Conservation (phyloP, 257 asterid species). For the Henckelia pumila region DNA sequence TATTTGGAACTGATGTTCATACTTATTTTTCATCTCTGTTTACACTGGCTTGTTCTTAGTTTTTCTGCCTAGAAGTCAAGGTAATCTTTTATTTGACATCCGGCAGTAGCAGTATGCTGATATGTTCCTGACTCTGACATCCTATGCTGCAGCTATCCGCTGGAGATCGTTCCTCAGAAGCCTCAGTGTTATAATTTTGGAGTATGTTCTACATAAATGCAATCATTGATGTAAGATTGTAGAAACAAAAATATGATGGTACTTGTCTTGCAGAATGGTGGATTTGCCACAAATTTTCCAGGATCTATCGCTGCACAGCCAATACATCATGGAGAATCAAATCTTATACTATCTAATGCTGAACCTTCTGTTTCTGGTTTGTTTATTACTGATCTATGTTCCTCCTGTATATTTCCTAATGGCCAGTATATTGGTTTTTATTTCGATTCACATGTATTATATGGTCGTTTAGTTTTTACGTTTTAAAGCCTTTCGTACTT, state of each 20-base stretch:
- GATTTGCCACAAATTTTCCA: constrained; percentile 17
- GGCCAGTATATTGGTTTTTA: constrained; percentile 16
- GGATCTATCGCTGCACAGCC: constrained; percentile 22
- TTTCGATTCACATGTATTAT: neutral
- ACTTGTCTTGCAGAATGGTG: constrained; percentile 30
- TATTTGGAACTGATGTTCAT: no score
- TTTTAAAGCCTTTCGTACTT: neutral
- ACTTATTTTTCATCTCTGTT: neutral
- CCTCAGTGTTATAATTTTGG: constrained; percentile 10
- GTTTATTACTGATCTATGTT: constrained; percentile 21
- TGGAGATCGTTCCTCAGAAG: constrained; percentile 22
- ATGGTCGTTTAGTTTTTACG: neutral
- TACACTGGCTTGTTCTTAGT: neutral
- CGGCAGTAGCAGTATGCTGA: constrained; percentile 22
- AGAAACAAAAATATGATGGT: constrained; percentile 5
- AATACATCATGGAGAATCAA: constrained; percentile 23
- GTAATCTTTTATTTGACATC: neutral
- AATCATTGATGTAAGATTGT: constrained; percentile 1
- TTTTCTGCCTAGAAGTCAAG: neutral
- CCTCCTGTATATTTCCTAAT: constrained; percentile 16
- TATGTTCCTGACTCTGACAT: constrained; percentile 7
- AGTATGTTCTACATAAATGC: constrained; percentile 27
- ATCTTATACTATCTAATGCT: neutral
- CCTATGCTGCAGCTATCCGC: constrained; percentile 33
- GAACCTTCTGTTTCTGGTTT: constrained; percentile 28